Evolutionary conservation across 257 asterid species (phyloP), one percentile per base, ranked within the genome.

Genomic region (Euphrasia confusa): DNA sequence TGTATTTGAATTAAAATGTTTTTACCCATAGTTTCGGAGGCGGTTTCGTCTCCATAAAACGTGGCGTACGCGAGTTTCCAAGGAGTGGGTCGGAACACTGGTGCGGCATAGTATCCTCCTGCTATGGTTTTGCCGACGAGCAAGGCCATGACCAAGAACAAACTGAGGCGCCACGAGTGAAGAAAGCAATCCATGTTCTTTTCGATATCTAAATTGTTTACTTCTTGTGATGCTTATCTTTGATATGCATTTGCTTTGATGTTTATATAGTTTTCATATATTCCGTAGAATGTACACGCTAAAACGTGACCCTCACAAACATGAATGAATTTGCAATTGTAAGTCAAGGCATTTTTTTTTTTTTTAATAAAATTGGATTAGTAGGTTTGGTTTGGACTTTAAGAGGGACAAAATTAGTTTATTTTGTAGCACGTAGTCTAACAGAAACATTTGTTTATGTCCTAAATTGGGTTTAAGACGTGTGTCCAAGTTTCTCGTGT

Each of bases 11-110:
- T 5, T 6, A 35, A 35, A 35, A 7, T 37, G 11, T 40, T n/a
- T n/a, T n/a, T n/a, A 87, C 93, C 90, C 80, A 82, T 79, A 10
- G 90, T 86, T 7, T 58, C 95, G 4, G 87, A 70, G 14, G 89
- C 94, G 0, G 94, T 50, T 47, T 84, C 96, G 6, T 88, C 94
- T 5, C 96, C 94, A 0, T 88, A 88, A 49, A 88, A 88, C 0
- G 94, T 88, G 66, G 96, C 96, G 65, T 60, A 66, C 10, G 96
- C 94, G 18, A 61, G 74, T 61, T 71, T 63, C 94, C 85, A 81
- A 7, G 81, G 56, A 15, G 73, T 72, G 13, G 87, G 69, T 50
- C 15, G 66, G 61, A 79, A 88, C 26, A 8, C 76, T 5, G 69
- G 66, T 0, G 65, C 28, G 4, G 57, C 32, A 49, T 49, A 33